phyloP scores from a whole-genome alignment of 2,329 filamentous ascomycete genomes.

The Aspergillus carbonarius region DNA sequence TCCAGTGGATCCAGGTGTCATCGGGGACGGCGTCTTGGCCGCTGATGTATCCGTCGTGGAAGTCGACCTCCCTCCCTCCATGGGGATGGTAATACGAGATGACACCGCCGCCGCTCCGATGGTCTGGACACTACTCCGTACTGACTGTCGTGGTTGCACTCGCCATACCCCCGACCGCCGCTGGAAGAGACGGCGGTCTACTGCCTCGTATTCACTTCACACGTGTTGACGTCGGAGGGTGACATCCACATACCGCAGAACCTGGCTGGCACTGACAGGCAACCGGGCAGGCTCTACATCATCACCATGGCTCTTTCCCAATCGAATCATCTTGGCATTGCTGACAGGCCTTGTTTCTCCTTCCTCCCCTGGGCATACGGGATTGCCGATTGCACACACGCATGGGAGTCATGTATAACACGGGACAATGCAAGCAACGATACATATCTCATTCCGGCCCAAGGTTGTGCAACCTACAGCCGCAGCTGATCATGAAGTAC shows the following conservation, averaged over 20 bases:
- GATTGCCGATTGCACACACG: not conserved
- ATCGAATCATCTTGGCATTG: not conserved
- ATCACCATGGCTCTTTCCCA: too few species aligned
- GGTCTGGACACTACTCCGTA: not conserved
- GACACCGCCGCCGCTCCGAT: constrained; percentile 1
- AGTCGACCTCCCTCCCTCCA: not conserved
- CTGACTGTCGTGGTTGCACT: constrained; percentile 3
- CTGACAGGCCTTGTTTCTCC: not conserved
- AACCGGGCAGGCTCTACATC: not conserved
- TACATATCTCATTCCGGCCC: not conserved
- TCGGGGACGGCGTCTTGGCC: not conserved
- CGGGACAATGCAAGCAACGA: not conserved
- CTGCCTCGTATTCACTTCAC: not conserved
- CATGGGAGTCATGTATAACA: not conserved
- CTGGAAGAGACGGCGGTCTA: not conserved
- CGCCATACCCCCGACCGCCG: not conserved
- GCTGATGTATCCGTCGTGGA: not conserved
- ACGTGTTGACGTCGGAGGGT: constrained; percentile 1
- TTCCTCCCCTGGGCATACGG: not conserved
- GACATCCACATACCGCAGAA: not conserved
- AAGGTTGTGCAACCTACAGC: not conserved
- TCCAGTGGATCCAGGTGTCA: not conserved
- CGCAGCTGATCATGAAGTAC: constrained; percentile 2
- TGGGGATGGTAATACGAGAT: constrained; percentile 5
- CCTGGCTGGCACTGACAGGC: not conserved